These are phyloP conservation scores for Neurospora intermedia DNA, from an alignment of 495 filamentous ascomycete species.

Conservation along the genomic window DNA sequence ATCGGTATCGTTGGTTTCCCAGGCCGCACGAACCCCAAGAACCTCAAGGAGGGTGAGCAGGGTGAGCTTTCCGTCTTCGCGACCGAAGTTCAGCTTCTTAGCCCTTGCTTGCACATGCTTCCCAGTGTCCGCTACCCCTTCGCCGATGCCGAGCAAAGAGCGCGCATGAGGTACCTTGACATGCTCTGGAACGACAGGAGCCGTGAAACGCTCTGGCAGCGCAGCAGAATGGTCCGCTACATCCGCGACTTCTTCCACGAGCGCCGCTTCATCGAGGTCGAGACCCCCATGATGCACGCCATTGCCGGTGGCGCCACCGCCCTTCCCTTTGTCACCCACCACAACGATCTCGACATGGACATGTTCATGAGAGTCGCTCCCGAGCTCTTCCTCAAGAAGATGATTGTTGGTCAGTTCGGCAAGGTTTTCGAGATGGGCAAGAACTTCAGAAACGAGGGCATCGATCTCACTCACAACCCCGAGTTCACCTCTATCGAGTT, in stretches of 20 bases:
- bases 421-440: conserved; percentile 84
- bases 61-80: conserved; percentile 95
- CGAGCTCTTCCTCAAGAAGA: conserved; percentile 87
- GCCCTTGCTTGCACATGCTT: conserved; percentile 88
- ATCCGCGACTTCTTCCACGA: conserved; percentile 80
- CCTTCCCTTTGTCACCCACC: conserved; percentile 87
- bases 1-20: conserved; percentile 82
- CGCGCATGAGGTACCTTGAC: conserved; percentile 87
- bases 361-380: conserved; percentile 86
- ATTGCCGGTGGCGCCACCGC: conserved; percentile 94
- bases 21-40: conserved; percentile 84
- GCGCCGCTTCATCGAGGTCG: conserved; percentile 83
- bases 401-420: conserved; percentile 81
- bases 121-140: conserved; percentile 88
- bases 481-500: conserved; percentile 94
- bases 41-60: conserved; percentile 50
- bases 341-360: conserved; percentile 88
- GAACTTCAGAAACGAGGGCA: conserved; percentile 88
- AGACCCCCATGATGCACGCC: conserved; percentile 95
- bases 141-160: conserved; percentile 86
- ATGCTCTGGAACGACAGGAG: conserved; percentile 87
- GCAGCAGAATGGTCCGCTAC: conserved; percentile 75
- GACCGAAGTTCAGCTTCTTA: conserved; percentile 68
- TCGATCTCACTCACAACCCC: conserved; percentile 90
- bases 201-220: conserved; percentile 68